phyloP scores from a whole-genome alignment of 2,329 filamentous ascomycete species.

The Endoconidiophora polonica region DNA sequence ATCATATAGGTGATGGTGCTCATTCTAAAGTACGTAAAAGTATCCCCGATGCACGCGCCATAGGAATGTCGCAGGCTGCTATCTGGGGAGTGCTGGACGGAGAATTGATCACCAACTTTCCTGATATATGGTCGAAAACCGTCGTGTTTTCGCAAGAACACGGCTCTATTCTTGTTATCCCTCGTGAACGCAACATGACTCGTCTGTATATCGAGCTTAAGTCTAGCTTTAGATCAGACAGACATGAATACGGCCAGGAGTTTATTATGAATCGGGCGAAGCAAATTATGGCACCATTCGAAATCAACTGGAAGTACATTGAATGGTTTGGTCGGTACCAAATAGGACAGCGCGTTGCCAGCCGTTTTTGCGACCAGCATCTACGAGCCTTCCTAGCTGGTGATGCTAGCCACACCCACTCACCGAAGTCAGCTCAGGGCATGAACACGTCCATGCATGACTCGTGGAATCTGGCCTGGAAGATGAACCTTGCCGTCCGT shows the following conservation, averaged over 20 bases:
- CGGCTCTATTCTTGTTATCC: constrained; percentile 58
- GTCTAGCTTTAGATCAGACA: constrained; percentile 25
- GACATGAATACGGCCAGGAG: constrained; percentile 35
- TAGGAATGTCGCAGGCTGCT: constrained; percentile 35
- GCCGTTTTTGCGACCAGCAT: constrained; percentile 47
- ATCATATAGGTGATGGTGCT: constrained; percentile 44
- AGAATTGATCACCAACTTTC: constrained; percentile 53
- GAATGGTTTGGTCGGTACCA: constrained; percentile 60
- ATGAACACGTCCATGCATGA: constrained; percentile 48
- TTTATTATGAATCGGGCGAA: constrained; percentile 54
- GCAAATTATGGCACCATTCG: constrained; percentile 42
- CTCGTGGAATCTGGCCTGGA: constrained; percentile 42
- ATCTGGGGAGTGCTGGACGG: constrained; percentile 60
- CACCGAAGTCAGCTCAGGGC: constrained; percentile 53
- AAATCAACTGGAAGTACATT: constrained; percentile 39
- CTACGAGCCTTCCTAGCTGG: constrained; percentile 50
- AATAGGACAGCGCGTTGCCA: constrained; percentile 54
- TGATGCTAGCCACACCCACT: constrained; percentile 57
- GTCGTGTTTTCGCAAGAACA: constrained; percentile 49
- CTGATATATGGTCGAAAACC: constrained; percentile 60
- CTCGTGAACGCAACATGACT: constrained; percentile 56
- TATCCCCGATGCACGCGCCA: constrained; percentile 39
- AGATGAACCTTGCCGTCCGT: constrained; percentile 34
- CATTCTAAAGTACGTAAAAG: constrained; percentile 52
- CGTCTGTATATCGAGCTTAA: constrained; percentile 43